Percentiles rank a stretch among this genome's conserved stretches.
These are phyloP conservation scores for Choiromyces venosus DNA, from an alignment of 495 filamentous ascomycete species.

Conservation along the genomic window DNA sequence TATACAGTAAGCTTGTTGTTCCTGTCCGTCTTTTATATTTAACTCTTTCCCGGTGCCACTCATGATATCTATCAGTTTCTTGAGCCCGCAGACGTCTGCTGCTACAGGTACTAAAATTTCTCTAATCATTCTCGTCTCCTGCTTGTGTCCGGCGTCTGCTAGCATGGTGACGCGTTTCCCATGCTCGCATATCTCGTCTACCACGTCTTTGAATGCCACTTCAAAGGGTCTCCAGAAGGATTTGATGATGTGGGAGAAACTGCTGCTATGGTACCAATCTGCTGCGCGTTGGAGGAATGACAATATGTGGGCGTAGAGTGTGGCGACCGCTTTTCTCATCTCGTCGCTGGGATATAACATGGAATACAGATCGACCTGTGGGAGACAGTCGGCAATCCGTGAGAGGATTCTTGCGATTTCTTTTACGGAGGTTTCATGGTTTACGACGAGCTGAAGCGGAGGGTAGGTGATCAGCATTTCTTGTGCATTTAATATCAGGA, in stretches of 20 bases:
- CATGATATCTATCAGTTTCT: not conserved
- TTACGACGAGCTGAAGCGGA: not conserved
- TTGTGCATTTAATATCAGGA: not conserved
- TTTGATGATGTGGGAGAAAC: not conserved
- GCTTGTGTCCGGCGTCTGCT: constrained; percentile 3
- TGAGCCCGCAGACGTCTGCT: not conserved
- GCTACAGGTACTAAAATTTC: not conserved
- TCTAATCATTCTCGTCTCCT: not conserved
- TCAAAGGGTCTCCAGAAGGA: not conserved
- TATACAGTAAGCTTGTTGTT: not conserved
- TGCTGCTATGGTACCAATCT: not conserved
- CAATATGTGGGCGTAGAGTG: not conserved
- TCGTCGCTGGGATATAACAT: not conserved
- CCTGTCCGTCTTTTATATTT: not conserved
- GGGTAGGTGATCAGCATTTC: not conserved
- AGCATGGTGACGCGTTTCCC: not conserved
- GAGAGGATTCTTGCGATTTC: not conserved
- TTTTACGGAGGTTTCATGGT: not conserved
- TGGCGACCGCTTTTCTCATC: not conserved
- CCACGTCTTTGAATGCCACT: not conserved
- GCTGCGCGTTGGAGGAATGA: constrained; percentile 5
- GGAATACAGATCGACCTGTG: not conserved
- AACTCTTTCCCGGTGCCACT: not conserved
- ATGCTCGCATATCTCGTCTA: not conserved
- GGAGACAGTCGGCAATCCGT: not conserved